A percentile compares a stretch with the other conserved stretches of the same genome.
These are phyloP conservation scores for Syncephalastrum monosporum DNA, from an alignment of 371 early-diverging fungal species.

Conservation along the genomic window DNA sequence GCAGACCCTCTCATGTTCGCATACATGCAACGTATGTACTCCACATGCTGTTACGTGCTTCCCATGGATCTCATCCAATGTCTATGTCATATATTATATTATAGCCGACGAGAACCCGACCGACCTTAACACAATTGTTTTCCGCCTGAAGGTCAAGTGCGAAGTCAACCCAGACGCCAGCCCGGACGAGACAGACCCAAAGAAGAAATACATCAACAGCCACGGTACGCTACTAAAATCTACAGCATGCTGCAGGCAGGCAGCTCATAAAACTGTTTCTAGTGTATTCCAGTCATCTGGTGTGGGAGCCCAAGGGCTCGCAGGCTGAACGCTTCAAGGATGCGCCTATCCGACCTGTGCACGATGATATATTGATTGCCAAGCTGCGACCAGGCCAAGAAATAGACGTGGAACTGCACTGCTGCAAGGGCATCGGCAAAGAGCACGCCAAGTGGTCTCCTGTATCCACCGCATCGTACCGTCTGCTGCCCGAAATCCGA, in stretches of 20 bases:
- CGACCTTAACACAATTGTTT: slow-evolving; percentile 94
- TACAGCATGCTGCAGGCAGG: not conserved
- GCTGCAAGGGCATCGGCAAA: slow-evolving; percentile 92
- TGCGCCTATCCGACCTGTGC: slow-evolving; percentile 73
- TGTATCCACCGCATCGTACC: slow-evolving; percentile 96
- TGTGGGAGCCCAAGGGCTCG: slow-evolving; percentile 89
- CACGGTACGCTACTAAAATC: slow-evolving; percentile 34
- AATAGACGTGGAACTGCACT: slow-evolving; percentile 88
- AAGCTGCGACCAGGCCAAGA: slow-evolving; percentile 95
- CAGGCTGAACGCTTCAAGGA: slow-evolving; percentile 74
- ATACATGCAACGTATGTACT: slow-evolving; percentile 58
- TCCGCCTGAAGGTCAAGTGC: slow-evolving; percentile 81
- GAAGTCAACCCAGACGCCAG: slow-evolving; percentile 60
- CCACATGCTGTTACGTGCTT: not conserved
- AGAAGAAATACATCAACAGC: slow-evolving; percentile 66
- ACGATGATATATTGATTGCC: slow-evolving; percentile 90
- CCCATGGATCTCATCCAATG: too few relatives aligned
- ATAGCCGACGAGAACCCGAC: slow-evolving; percentile 72
- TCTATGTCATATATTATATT: not conserved
- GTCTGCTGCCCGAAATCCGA: slow-evolving; percentile 92
- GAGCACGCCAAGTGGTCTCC: slow-evolving; percentile 99
- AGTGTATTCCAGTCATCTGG: slow-evolving; percentile 82
- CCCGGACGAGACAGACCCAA: slow-evolving; percentile 69
- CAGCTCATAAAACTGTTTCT: slow-evolving; percentile 5
- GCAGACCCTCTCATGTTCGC: slow-evolving; percentile 82